Conservation (phyloP, 2,329 filamentous ascomycete species). For the Hymenoscyphus linearis region DNA sequence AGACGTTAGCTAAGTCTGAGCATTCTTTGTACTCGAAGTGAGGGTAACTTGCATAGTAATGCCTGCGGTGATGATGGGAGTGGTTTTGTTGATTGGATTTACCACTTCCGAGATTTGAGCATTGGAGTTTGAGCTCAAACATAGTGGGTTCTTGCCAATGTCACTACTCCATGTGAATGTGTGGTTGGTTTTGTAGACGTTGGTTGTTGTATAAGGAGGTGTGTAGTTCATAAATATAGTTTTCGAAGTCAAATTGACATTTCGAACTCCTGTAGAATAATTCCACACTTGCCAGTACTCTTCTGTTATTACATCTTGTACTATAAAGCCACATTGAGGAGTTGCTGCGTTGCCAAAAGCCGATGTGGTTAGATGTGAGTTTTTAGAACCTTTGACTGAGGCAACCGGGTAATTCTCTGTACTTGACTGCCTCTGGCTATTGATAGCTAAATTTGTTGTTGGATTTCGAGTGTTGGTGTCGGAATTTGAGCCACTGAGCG, state of each 20-base stretch:
- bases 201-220: conserved; percentile 3
- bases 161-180: conserved; percentile 7
- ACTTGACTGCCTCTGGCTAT: background rate
- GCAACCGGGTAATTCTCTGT: background rate
- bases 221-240: conserved; percentile 13
- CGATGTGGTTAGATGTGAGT: background rate
- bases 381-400: background rate
- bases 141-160: conserved; percentile 12
- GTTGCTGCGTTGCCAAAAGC: conserved; percentile 1
- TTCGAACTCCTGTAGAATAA: background rate
- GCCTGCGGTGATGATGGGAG: conserved; percentile 11
- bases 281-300: conserved; percentile 13
- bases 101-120: background rate
- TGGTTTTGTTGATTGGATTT: conserved; percentile 6
- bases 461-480: no score
- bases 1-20: background rate
- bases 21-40: background rate
- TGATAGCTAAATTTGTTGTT: no score
- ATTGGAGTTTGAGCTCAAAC: conserved; percentile 3
- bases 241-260: conserved; percentile 17
- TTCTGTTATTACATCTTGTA: conserved; percentile 18
- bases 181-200: conserved; percentile 7
- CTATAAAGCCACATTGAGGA: conserved; percentile 16
- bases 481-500: no score
- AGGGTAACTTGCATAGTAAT: conserved; percentile 13